Conservation (phyloP, 768 basidiomycete genomes). For the Suillus fuscotomentosus region DNA sequence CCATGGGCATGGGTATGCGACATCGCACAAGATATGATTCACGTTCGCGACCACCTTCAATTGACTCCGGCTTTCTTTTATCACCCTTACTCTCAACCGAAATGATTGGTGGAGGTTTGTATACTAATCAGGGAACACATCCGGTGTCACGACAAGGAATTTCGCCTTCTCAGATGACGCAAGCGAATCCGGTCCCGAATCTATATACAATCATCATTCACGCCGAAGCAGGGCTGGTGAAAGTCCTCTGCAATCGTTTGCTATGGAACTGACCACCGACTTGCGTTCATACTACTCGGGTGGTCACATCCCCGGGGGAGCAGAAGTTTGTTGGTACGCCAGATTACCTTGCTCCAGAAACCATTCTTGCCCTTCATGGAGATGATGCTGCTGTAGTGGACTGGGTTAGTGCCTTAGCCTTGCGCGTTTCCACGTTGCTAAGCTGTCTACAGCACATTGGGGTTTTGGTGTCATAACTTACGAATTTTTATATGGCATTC, state of each 20-base stretch:
- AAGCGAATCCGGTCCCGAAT: constrained; percentile 82
- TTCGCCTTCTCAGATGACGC: constrained; percentile 79
- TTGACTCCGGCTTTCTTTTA: constrained; percentile 75
- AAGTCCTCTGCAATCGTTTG: constrained; percentile 85
- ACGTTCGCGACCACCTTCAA: constrained; percentile 80
- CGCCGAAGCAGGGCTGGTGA: constrained; percentile 54
- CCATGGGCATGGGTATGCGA: constrained; percentile 42
- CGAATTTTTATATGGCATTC: constrained; percentile 95
- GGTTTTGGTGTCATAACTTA: constrained; percentile 97
- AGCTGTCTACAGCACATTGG: constrained; percentile 60
- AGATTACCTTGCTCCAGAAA: constrained; percentile 95
- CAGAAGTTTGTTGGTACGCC: constrained; percentile 98
- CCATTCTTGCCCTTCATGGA: constrained; percentile 89
- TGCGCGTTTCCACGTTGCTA: constrained; percentile 11
- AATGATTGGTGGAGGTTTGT: constrained; percentile 61
- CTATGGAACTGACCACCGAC: constrained; percentile 80
- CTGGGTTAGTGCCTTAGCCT: constrained; percentile 64
- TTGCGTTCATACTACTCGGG: constrained; percentile 62
- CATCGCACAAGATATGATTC: constrained; percentile 60
- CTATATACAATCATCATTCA: constrained; percentile 67
- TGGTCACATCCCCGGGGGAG: constrained; percentile 66
- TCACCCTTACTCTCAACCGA: constrained; percentile 71
- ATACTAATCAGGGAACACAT: constrained; percentile 70
- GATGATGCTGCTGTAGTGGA: constrained; percentile 97
- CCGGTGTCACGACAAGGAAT: constrained; percentile 57